Evolutionary conservation across 768 basidiomycete species (phyloP).

Genomic region (Tylopilus balloui): DNA sequence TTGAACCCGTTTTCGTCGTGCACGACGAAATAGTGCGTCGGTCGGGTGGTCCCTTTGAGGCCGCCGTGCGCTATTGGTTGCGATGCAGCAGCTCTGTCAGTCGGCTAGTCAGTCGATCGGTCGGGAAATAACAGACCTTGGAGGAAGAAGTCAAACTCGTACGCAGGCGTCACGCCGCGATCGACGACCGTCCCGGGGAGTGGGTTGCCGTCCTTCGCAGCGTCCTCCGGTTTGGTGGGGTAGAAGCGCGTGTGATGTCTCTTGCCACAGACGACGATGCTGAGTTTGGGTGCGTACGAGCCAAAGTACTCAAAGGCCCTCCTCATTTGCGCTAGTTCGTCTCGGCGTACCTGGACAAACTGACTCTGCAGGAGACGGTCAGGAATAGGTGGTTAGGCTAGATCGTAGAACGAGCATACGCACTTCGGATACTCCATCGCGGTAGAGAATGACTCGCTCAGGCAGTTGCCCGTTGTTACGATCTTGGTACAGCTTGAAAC

Average conservation of each 20-base stretch:
- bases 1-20: constrained; percentile 49
- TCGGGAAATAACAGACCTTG: constrained; percentile 34
- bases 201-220: constrained; percentile 46
- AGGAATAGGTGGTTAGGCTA: neutral
- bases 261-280: constrained; percentile 54
- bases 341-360: constrained; percentile 39
- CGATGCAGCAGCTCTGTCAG: no score
- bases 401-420: constrained; percentile 3
- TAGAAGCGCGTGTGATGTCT: constrained; percentile 55
- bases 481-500: constrained; percentile 37
- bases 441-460: constrained; percentile 43
- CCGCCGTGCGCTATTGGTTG: constrained; percentile 35
- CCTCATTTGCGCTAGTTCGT: constrained; percentile 40
- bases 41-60: constrained; percentile 41
- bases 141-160: constrained; percentile 53
- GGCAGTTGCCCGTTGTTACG: constrained; percentile 37
- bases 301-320: constrained; percentile 39
- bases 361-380: constrained; percentile 43
- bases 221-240: constrained; percentile 37
- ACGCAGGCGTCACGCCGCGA: constrained; percentile 49
- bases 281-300: constrained; percentile 43
- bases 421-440: constrained; percentile 81
- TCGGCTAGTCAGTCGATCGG: no score
- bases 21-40: constrained; percentile 53
- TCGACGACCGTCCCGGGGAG: constrained; percentile 54